Evolutionary conservation across 106 monocot genomes (phyloP), one percentile per base, ranked within the genome.

Genomic region (Allium sativum): DNA sequence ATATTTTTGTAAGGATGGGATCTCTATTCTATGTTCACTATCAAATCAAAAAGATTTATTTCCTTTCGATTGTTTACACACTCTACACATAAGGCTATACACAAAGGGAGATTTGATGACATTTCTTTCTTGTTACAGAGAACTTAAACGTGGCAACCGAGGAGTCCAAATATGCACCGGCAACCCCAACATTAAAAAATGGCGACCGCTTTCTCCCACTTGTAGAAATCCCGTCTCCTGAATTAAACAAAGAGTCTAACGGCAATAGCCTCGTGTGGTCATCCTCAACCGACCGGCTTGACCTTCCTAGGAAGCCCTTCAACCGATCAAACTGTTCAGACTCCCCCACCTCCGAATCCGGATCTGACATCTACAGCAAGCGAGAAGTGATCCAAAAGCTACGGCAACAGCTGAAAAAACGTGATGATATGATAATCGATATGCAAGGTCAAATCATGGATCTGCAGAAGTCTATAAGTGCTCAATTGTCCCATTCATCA

Each of bases 371-470:
- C 9, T 71, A 71, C 57, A 75, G 42, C 71, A 75, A 59, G 57
- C 55, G 80, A 45, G 80, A 80, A 62, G 80, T 75, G 11, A 75
- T 75, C 44, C 56, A 72, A 43, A 80, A 75, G 61, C 67, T 80
- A 4, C 21, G 80, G 18, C 75, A 72, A 21, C 80, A 80, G 52
- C 61, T 80, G 19, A 75, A 68, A 53, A 71, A 70, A 16, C 61
- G 80, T 15, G 80, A 75, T 42, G 80, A 80, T 47, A 80, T 80
- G 80, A 75, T 80, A 22, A 20, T 76, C 57, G 81, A 81, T 19
- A 81, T 81, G 76, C 81, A 81, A 47, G 65, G 45, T 3, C 75
- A 76, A 67, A 76, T 76, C 47, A 42, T 48, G 12, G 72, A 68
- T 48, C 64, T 76, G 6, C 76, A 68, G 53, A 72, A 58, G 18